Evolutionary conservation across 805 yeast genomes (phyloP).

Genomic region (Suhomyces pyralidae): DNA sequence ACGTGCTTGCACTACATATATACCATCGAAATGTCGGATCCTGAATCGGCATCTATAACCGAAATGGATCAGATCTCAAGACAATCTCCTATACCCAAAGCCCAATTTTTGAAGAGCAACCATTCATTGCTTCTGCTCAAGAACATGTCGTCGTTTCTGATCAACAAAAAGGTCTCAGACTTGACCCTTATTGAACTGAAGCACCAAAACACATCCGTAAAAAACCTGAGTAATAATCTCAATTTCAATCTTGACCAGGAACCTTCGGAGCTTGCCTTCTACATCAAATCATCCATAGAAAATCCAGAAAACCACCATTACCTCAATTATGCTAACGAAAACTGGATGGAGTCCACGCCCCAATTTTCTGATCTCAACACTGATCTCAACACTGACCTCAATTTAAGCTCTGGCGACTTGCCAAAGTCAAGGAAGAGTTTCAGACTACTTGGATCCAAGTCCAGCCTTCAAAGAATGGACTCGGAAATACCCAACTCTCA

Average conservation of each 20-base stretch:
- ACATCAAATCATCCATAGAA: slow-evolving; percentile 6
- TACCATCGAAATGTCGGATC: neutral
- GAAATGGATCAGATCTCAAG: neutral
- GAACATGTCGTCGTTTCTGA: neutral
- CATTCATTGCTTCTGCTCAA: neutral
- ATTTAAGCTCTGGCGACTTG: neutral
- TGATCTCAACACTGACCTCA: slow-evolving; percentile 1
- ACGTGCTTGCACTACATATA: slow-evolving; percentile 1
- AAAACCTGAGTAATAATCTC: no score
- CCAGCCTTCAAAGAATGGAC: neutral
- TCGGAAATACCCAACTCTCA: neutral
- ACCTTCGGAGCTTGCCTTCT: slow-evolving; percentile 6
- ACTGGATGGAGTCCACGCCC: slow-evolving; percentile 21
- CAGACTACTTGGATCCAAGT: slow-evolving; percentile 1
- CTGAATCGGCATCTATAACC: neutral
- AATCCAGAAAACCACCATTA: slow-evolving; percentile 5
- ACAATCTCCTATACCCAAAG: neutral
- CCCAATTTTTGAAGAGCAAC: neutral
- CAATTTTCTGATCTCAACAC: slow-evolving; percentile 8
- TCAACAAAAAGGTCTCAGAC: slow-evolving; percentile 10
- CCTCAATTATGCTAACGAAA: slow-evolving; percentile 9
- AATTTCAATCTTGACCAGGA: slow-evolving; percentile 1
- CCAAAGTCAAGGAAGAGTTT: neutral
- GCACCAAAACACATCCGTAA: no score
- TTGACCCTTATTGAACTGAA: slow-evolving; percentile 6